A percentile compares a stretch with the other conserved stretches of the same genome.
Conservation (phyloP, 73 alveolate genomes). For the Paramecium caudatum region DNA sequence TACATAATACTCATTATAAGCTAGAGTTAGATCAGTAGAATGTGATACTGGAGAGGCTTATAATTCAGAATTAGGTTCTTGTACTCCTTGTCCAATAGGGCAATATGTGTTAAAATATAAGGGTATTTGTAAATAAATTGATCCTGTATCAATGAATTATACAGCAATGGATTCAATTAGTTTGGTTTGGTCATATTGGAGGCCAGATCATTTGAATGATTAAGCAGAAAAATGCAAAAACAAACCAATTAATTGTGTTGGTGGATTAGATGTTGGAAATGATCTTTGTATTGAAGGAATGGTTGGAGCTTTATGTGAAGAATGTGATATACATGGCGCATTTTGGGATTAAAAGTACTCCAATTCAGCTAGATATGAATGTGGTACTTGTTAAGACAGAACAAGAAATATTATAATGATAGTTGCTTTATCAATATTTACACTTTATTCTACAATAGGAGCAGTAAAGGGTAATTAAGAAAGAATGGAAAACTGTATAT, state of each 20-base stretch:
- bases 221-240: constrained; percentile 60
- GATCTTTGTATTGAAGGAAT: constrained; percentile 35
- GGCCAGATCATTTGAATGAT: constrained; percentile 64
- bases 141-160: constrained; percentile 11
- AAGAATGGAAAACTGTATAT: background rate
- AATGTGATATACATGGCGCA: constrained; percentile 68
- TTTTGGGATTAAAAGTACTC: constrained; percentile 63
- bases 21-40: constrained; percentile 68
- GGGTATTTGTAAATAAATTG: constrained; percentile 37
- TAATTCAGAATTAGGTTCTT: constrained; percentile 15
- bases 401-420: constrained; percentile 61
- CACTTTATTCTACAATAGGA: constrained; percentile 5
- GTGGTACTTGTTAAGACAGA: constrained; percentile 67
- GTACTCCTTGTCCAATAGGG: constrained; percentile 57
- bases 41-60: constrained; percentile 64
- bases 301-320: constrained; percentile 77
- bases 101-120: constrained; percentile 19
- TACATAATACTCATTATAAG: constrained; percentile 32
- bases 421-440: constrained; percentile 6
- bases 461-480: constrained; percentile 47
- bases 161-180: background rate
- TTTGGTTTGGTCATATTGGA: constrained; percentile 50
- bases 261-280: constrained; percentile 71
- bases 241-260: constrained; percentile 27
- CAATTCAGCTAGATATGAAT: constrained; percentile 18